These are phyloP conservation scores for Heritiera littoralis DNA, from an alignment of 345 rosid species.

Conservation along the genomic window DNA sequence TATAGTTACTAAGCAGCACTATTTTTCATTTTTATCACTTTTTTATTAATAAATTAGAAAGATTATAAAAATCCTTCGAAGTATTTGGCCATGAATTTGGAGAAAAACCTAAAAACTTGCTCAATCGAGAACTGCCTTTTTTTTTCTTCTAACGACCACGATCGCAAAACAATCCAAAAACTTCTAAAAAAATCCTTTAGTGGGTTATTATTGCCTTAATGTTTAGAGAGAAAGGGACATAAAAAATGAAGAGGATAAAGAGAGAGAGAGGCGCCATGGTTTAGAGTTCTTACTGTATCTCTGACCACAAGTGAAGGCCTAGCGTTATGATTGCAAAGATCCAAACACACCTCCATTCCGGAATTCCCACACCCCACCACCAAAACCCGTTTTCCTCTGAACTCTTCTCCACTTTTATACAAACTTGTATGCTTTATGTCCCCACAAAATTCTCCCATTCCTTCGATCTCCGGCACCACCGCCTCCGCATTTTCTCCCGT, in stretches of 20 bases:
- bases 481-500: slow-evolving; percentile 96
- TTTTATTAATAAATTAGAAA: neutral
- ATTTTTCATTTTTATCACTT: neutral
- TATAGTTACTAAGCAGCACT: neutral
- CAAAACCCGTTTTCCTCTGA: slow-evolving; percentile 65
- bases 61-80: neutral
- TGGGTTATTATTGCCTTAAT: slow-evolving; percentile 9
- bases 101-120: slow-evolving; percentile 2
- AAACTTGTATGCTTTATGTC: slow-evolving; percentile 61
- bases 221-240: too few species aligned
- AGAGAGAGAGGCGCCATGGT: slow-evolving; percentile 7
- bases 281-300: slow-evolving; percentile 60
- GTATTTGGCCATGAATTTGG: slow-evolving; percentile 14
- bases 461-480: slow-evolving; percentile 70
- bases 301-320: slow-evolving; percentile 83
- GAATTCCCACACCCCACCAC: slow-evolving; percentile 98
- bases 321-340: slow-evolving; percentile 79
- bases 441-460: slow-evolving; percentile 58
- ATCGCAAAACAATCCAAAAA: neutral
- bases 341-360: slow-evolving; percentile 98
- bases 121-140: neutral
- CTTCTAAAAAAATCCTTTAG: neutral
- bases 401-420: slow-evolving; percentile 66
- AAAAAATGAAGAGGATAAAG: neutral
- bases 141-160: neutral